Base-by-base conservation (phyloP, 495 filamentous ascomycete genomes). In the Sporormia fimetaria region DNA sequence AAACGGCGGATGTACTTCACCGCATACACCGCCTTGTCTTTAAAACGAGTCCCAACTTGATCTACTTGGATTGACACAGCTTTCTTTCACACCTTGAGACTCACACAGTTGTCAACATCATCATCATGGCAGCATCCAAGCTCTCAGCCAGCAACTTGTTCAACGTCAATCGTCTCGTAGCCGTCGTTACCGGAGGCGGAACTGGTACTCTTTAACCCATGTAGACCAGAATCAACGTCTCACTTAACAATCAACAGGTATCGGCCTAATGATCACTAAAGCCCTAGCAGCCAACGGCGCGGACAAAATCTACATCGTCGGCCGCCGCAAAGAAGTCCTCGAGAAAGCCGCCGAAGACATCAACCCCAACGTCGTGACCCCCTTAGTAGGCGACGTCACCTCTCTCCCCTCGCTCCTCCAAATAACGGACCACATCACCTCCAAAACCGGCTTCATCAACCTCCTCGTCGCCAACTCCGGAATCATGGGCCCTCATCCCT, bases 401-500 rank as follows among this genome's bases (percentile, higher is more conserved):
- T 82, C 76, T 7, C 72, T 74, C 42, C 68, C 71, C 24, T 73
- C 70, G 4, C 66, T 83, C 0, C 49, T 70, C 39, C 56, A 60
- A 8, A 67, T 74, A 16, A 76, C 68, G 21, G 49, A 62, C 2
- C 54, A 67, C 0, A 64, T 83, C 33, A 57, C 68, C 21, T 54
- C 63, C 3, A 75, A 81, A 22, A 63, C 61, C 2, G 72, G 66
- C 3, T 72, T 70, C 43, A 64, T 83, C 23, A 76, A 83, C 53
- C 56, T 83, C 23, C 56, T 84, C 0, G 66, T 83, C 21, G 76
- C 75, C 44, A 85, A 83, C 59, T 71, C 76, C 6, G 80, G 80
- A 11, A 66, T 74, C 17, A 56, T 67, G 15, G 80, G 78, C 7
- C 73, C 78, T 1, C 52, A 58, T 14, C 63, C 65, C 34, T 56